phyloP scores from a whole-genome alignment of 2,329 filamentous ascomycete genomes.

The Phaeosphaeriaceae sp. region DNA sequence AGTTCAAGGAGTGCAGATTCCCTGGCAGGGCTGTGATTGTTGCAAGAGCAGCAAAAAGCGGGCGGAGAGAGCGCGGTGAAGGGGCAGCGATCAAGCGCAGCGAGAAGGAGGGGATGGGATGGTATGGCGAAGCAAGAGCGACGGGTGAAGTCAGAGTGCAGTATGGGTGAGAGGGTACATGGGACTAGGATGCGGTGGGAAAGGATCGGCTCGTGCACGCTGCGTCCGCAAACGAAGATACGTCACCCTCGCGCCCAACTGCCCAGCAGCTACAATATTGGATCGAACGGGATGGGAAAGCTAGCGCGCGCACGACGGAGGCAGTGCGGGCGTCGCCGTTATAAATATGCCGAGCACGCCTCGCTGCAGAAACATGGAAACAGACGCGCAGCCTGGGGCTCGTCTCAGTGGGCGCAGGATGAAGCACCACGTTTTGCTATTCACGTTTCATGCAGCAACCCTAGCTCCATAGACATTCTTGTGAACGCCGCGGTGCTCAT shows the following conservation, averaged over 20 bases:
- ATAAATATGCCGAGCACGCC: slow-evolving; percentile 13
- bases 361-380: neutral
- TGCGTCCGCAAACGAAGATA: slow-evolving; percentile 37
- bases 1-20: slow-evolving; percentile 50
- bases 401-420: slow-evolving; percentile 30
- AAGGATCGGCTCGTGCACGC: slow-evolving; percentile 29
- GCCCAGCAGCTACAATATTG: slow-evolving; percentile 8
- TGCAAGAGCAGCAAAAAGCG: slow-evolving; percentile 36
- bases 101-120: slow-evolving; percentile 20
- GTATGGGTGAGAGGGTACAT: slow-evolving; percentile 20
- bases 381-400: neutral
- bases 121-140: slow-evolving; percentile 17
- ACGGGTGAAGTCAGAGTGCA: slow-evolving; percentile 26
- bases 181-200: slow-evolving; percentile 26
- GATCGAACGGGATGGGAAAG: slow-evolving; percentile 8
- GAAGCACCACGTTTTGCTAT: slow-evolving; percentile 31
- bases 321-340: slow-evolving; percentile 10
- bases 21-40: slow-evolving; percentile 38
- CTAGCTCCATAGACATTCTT: slow-evolving; percentile 2
- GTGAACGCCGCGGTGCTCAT: slow-evolving; percentile 15
- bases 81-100: slow-evolving; percentile 45
- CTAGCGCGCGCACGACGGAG: slow-evolving; percentile 11
- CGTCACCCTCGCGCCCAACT: slow-evolving; percentile 30
- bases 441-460: slow-evolving; percentile 28
- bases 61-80: slow-evolving; percentile 47